A percentile compares a stretch with the other conserved stretches of the same genome.
phyloP scores from a whole-genome alignment of 2,329 filamentous ascomycete species.

The Trichoderma sp. region DNA sequence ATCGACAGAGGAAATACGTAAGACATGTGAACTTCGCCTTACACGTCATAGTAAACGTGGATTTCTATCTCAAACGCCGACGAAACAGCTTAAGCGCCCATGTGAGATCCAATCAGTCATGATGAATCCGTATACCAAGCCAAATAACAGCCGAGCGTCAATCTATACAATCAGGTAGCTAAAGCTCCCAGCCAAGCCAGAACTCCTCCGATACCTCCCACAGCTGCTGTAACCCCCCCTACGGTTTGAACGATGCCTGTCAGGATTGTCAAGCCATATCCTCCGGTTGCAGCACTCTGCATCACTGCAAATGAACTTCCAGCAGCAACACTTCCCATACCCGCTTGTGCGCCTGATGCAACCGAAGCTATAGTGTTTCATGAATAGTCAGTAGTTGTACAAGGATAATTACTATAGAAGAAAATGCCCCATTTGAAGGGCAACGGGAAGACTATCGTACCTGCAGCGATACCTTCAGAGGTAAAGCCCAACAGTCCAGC shows the following conservation, averaged over 20 bases:
- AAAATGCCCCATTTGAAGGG: not conserved
- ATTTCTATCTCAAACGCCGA: not conserved
- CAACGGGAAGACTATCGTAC: not conserved
- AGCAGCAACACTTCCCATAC: constrained; percentile 29
- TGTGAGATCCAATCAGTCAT: not conserved
- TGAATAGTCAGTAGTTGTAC: not conserved
- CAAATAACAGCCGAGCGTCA: not conserved
- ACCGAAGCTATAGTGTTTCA: constrained; percentile 22
- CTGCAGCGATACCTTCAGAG: constrained; percentile 22
- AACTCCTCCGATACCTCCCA: not conserved
- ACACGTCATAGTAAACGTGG: not conserved
- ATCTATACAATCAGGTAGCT: not conserved
- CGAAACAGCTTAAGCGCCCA: not conserved
- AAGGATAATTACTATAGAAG: no score
- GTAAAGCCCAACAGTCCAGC: constrained; percentile 25
- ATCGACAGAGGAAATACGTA: not conserved
- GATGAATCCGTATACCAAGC: not conserved
- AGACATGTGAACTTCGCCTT: not conserved
- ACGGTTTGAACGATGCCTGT: constrained; percentile 21
- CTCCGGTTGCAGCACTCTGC: constrained; percentile 33
- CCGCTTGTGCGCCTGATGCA: constrained; percentile 28
- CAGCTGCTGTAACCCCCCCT: constrained; percentile 3
- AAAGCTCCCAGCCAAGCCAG: not conserved
- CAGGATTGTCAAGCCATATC: constrained; percentile 26
- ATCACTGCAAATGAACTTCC: constrained; percentile 30